Evolutionary conservation across 352 stramenopile species (phyloP), one percentile per base, ranked within the genome.

Genomic region (Phytophthora macrochlamydospora): DNA sequence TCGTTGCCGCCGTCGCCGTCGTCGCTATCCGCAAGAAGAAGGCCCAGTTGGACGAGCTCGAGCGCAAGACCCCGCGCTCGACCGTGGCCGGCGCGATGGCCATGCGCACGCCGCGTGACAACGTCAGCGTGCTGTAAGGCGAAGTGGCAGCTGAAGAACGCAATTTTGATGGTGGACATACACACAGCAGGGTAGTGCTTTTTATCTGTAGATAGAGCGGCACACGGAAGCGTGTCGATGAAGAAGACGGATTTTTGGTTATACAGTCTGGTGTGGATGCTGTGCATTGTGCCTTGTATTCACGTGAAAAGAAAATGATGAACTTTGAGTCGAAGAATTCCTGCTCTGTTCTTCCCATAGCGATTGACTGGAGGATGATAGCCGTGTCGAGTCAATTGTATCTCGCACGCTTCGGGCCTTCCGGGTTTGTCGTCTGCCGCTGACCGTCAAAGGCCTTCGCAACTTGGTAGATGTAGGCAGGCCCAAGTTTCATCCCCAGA

Each of bases 1-100:
- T 82, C 29, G 73, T 90, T 13, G 83, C 83, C 7, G 83, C 51
- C 4, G 73, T 64, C 0, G 81, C 72, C 30, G 89, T 92, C 64
- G 68, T 92, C 9, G 81, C 79, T 0, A 57, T 90, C 38, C 83
- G 83, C 56, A 81, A 85, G 78, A 92, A 92, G 75, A 89, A 92
- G 76, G 53, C 73, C 37, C 29, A 62, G 40, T 61, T 92, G 7
- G 83, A 92, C 31, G 78, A 75, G 29, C 58, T 89, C 18, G 81
- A 92, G 51, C 69, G 62, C 43, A 90, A 92, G 76, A 87, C 73
- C 1, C 81, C 83, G 12, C 65, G 52, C 6, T 70, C 69, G 1
- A 69, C 63, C 28, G 81, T 59, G 30, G 65, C 68, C 4, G 59
- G 72, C 1, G 50, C 62, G 32, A 60, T 78, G 42, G 66, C 79